Evolutionary conservation across 139 green algal genomes (phyloP), one percentile per base, ranked within the genome.

Genomic region (Pedinophyceae sp.): DNA sequence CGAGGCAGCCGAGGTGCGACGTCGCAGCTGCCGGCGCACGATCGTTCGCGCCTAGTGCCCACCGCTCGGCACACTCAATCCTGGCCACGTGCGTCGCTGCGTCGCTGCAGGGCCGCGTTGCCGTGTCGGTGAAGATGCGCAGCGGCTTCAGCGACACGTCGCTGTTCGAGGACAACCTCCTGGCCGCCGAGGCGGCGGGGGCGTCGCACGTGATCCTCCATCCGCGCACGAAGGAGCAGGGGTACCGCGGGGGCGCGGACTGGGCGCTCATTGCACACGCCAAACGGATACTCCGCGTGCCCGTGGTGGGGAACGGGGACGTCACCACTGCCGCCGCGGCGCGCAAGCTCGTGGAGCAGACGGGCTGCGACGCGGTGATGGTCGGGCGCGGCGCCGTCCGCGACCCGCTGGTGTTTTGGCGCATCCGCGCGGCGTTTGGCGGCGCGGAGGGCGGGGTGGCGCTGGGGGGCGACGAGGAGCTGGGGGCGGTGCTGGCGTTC

Each of bases 281-380:
- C 18, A 60, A 65, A 53, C 48, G 75, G 49, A 49, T 77, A 57
- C 68, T 83, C 27, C 25, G 46, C 40, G 74, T 83, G 18, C 74
- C 74, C 27, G 71, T 85, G 62, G 60, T 83, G 0, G 76, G 76
- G 28, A 84, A 84, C 54, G 77, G 77, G 24, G 77, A 85, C 49
- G 62, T 85, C 6, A 68, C 74, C n/a, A 66, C 41, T 16, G 55
- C 58, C 34, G 50, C 27, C 10, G 50, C 46, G 1, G 73, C 73
- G 16, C 54, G 50, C n/a, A 4, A 45, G 48, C 54, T 85, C 55
- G 40, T 75, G 45, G 19, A 30, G 24, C 28, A 69, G 60, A 79
- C 72, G 17, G 67, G 64, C 27, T 79, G 69, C 50, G 58, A 70
- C 18, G 77, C 64, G 26, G 27, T 85, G 3, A 81, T 80, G 74